Conservation (phyloP, 1,139 yeast genomes). For the Yamadazyma blattariae region DNA sequence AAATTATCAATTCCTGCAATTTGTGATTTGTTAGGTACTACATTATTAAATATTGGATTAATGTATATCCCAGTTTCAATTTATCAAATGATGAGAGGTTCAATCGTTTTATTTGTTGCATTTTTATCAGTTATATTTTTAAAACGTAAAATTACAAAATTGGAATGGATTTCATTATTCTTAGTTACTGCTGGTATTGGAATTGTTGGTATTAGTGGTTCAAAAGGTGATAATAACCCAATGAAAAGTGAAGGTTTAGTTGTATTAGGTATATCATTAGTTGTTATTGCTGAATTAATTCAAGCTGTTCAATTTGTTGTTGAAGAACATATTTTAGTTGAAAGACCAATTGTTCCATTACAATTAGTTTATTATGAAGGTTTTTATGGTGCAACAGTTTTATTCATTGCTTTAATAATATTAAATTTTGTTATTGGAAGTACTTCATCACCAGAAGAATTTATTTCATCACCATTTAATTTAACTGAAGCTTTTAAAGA, state of each 20-base stretch:
- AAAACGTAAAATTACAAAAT: slow-evolving; percentile 49
- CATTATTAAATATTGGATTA: slow-evolving; percentile 73
- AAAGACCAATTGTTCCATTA: slow-evolving; percentile 57
- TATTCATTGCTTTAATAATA: slow-evolving; percentile 42
- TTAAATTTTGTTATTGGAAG: slow-evolving; percentile 43
- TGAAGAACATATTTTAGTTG: slow-evolving; percentile 66
- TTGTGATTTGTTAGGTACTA: slow-evolving; percentile 73
- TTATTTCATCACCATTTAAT: slow-evolving; percentile 54
- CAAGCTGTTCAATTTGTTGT: slow-evolving; percentile 77
- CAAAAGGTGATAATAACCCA: slow-evolving; percentile 13
- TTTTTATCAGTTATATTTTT: slow-evolving; percentile 65
- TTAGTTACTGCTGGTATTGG: slow-evolving; percentile 67
- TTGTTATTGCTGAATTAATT: slow-evolving; percentile 61
- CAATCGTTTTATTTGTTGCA: slow-evolving; percentile 76
- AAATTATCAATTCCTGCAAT: slow-evolving; percentile 58
- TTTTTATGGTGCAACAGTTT: slow-evolving; percentile 54
- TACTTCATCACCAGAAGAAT: slow-evolving; percentile 26
- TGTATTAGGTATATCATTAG: slow-evolving; percentile 55
- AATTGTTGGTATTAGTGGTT: slow-evolving; percentile 72
- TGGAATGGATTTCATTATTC: slow-evolving; percentile 68
- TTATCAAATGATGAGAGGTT: slow-evolving; percentile 83
- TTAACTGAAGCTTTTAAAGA: slow-evolving; percentile 49
- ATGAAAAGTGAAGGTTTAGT: slow-evolving; percentile 21
- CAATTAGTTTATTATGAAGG: slow-evolving; percentile 77
- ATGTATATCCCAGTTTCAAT: slow-evolving; percentile 77